These are phyloP conservation scores for Debaryomyces robertsiae DNA, from an alignment of 1,139 yeast species.

Conservation along the genomic window DNA sequence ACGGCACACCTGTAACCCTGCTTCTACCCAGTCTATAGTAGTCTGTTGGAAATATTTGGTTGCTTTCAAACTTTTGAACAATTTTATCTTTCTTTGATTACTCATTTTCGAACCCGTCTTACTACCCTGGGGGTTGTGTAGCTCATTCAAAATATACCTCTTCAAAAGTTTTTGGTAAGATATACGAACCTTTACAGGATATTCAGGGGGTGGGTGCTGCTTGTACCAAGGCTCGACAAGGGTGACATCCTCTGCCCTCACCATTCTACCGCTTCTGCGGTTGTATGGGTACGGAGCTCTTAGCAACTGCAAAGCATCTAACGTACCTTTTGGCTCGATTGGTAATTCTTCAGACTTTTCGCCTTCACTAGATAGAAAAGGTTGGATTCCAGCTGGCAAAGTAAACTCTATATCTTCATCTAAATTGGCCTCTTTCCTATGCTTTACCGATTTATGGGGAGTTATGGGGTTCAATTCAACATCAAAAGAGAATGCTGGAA, in stretches of 20 bases:
- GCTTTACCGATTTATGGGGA: slow-evolving; percentile 28
- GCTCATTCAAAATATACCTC: slow-evolving; percentile 68
- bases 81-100: slow-evolving; percentile 51
- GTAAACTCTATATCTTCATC: slow-evolving; percentile 38
- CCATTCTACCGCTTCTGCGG: slow-evolving; percentile 66
- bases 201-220: slow-evolving; percentile 61
- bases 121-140: slow-evolving; percentile 45
- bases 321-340: slow-evolving; percentile 44
- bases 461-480: slow-evolving; percentile 59
- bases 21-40: slow-evolving; percentile 96
- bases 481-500: slow-evolving; percentile 60
- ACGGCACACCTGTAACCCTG: slow-evolving; percentile 88
- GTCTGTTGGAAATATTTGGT: slow-evolving; percentile 93
- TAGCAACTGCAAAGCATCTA: slow-evolving; percentile 64
- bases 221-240: slow-evolving; percentile 80
- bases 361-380: slow-evolving; percentile 46
- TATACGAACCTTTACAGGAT: slow-evolving; percentile 75
- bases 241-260: slow-evolving; percentile 89
- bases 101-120: slow-evolving; percentile 37
- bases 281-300: slow-evolving; percentile 89
- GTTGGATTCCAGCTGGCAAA: slow-evolving; percentile 42
- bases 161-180: slow-evolving; percentile 89
- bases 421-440: slow-evolving; percentile 18
- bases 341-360: slow-evolving; percentile 40
- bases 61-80: slow-evolving; percentile 67